These are phyloP conservation scores for Botrytis galanthina DNA, from an alignment of 2,329 filamentous ascomycete species.

Conservation along the genomic window DNA sequence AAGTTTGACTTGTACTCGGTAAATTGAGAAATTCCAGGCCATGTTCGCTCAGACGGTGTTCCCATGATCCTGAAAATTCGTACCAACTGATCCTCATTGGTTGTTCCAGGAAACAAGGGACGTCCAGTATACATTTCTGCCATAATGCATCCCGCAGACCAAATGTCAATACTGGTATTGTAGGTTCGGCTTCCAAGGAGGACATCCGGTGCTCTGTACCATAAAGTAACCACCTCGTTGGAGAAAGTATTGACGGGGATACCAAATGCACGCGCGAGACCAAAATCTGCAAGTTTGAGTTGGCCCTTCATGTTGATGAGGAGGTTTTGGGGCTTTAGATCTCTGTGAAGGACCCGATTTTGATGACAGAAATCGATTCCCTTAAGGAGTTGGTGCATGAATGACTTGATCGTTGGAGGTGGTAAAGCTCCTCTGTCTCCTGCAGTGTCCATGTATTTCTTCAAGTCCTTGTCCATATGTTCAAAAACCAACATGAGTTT, in stretches of 20 bases:
- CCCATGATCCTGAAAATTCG: constrained; percentile 99
- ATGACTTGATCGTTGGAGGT: constrained; percentile 90
- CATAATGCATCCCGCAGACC: constrained; percentile 99
- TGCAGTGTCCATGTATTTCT: constrained; percentile 96
- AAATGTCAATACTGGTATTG: constrained; percentile 99
- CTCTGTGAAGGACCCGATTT: constrained; percentile 91
- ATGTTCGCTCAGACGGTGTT: constrained; percentile 89
- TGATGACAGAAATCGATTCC: constrained; percentile 98
- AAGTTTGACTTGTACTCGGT: constrained; percentile 98
- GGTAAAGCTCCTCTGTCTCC: constrained; percentile 88
- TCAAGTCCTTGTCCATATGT: constrained; percentile 97
- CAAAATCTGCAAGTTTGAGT: constrained; percentile 92
- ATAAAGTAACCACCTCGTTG: constrained; percentile 95
- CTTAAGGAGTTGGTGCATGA: constrained; percentile 96
- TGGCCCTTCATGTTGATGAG: constrained; percentile 90
- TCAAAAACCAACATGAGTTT: constrained; percentile 99
- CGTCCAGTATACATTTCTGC: constrained; percentile 98
- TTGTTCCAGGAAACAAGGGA: constrained; percentile 93
- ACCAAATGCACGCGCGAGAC: constrained; percentile 88
- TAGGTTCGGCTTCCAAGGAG: constrained; percentile 92
- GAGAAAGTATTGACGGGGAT: constrained; percentile 98
- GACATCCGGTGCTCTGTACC: constrained; percentile 96
- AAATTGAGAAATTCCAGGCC: constrained; percentile 91
- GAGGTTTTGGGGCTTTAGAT: constrained; percentile 94
- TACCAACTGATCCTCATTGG: constrained; percentile 95